These are phyloP conservation scores for Candida freyschussii DNA, from an alignment of 1,139 yeast species.

Conservation along the genomic window DNA sequence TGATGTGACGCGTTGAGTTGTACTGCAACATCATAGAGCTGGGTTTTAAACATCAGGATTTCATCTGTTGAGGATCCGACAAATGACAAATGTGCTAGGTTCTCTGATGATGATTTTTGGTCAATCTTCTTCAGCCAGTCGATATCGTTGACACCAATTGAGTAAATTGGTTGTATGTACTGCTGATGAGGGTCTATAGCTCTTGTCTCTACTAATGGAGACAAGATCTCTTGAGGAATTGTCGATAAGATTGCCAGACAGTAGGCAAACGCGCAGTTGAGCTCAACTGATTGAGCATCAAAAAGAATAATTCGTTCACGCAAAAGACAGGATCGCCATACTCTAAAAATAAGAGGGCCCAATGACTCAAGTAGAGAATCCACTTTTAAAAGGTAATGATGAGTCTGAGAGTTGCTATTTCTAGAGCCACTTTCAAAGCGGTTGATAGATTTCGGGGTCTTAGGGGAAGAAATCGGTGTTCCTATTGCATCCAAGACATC, in stretches of 20 bases:
- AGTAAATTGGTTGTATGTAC: slow-evolving; percentile 50
- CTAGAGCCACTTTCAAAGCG: too few species aligned
- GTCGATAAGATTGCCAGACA: slow-evolving; percentile 44
- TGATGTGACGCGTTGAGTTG: slow-evolving; percentile 27
- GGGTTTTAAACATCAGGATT: slow-evolving; percentile 50
- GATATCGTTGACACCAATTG: slow-evolving; percentile 61
- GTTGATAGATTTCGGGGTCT: slow-evolving; percentile 11
- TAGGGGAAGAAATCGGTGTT: slow-evolving; percentile 15
- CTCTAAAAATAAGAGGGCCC: slow-evolving; percentile 69
- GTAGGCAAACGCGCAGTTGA: slow-evolving; percentile 43
- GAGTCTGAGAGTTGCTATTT: slow-evolving; percentile 18
- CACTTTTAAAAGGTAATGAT: slow-evolving; percentile 49
- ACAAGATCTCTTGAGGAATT: slow-evolving; percentile 36
- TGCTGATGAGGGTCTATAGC: slow-evolving; percentile 24
- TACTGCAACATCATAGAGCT: slow-evolving; percentile 50
- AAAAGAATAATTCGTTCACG: slow-evolving; percentile 59
- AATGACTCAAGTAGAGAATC: slow-evolving; percentile 44
- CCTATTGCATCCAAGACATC: slow-evolving; percentile 11
- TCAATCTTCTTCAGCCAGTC: slow-evolving; percentile 22
- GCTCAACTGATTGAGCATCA: slow-evolving; percentile 38
- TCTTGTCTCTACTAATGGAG: slow-evolving; percentile 25
- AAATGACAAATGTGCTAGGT: slow-evolving; percentile 25
- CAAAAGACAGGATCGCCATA: slow-evolving; percentile 65
- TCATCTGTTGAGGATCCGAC: slow-evolving; percentile 73
- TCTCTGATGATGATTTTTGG: slow-evolving; percentile 13